phyloP scores from a whole-genome alignment of 768 basidiomycete species.

The Megacollybia marginata region DNA sequence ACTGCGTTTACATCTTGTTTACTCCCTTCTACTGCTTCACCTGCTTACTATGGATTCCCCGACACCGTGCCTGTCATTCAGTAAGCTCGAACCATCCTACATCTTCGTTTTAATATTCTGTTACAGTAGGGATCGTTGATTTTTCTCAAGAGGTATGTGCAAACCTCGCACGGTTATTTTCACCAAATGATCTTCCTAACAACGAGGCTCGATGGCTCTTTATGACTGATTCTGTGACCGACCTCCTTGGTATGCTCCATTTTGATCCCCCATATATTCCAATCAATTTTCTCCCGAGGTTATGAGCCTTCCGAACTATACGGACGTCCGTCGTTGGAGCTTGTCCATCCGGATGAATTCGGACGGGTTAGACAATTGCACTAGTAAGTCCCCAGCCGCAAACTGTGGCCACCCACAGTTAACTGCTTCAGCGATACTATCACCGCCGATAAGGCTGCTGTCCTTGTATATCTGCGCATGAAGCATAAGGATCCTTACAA shows the following conservation, averaged over 20 bases:
- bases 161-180: constrained; percentile 5
- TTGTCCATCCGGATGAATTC: constrained; percentile 79
- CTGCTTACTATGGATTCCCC: too few relatives aligned
- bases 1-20: too few relatives aligned
- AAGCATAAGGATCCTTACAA: constrained; percentile 74
- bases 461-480: constrained; percentile 70
- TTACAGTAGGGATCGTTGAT: constrained; percentile 70
- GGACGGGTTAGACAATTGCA: constrained; percentile 58
- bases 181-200: constrained; percentile 3
- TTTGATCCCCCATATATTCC: not conserved
- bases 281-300: constrained; percentile 31
- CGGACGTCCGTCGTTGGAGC: constrained; percentile 60
- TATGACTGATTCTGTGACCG: constrained; percentile 57
- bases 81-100: constrained; percentile 32
- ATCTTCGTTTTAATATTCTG: constrained; percentile 4
- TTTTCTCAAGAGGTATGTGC: constrained; percentile 58
- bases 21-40: too few relatives aligned
- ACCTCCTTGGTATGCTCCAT: constrained; percentile 44
- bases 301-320: constrained; percentile 69
- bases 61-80: constrained; percentile 69
- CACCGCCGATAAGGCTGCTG: constrained; percentile 71
- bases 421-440: constrained; percentile 55
- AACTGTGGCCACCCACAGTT: not conserved
- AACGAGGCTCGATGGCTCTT: constrained; percentile 59
- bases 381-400: constrained; percentile 37